Conservation (phyloP, 2,329 filamentous ascomycete species). For the Diaporthe ilicicola region DNA sequence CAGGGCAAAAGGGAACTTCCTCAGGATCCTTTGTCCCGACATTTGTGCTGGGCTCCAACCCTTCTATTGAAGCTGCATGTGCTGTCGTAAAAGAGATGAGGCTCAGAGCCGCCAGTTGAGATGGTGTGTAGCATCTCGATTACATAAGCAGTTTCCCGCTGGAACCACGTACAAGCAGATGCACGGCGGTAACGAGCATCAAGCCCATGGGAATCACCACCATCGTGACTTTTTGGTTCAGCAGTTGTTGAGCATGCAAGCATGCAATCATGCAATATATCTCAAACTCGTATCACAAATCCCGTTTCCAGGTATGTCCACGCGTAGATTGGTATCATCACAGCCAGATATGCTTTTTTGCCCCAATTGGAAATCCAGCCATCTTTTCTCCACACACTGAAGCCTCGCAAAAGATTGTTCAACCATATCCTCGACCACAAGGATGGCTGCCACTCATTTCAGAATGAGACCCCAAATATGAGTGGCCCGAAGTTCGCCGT, state of each 20-base stretch:
- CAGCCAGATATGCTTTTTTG: conserved; percentile 11
- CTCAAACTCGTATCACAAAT: not conserved
- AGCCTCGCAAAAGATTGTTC: not conserved
- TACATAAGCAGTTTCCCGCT: not conserved
- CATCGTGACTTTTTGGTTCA: not conserved
- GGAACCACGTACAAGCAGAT: not conserved
- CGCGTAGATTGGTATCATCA: not conserved
- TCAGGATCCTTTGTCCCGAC: conserved; percentile 24
- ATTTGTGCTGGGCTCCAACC: not conserved
- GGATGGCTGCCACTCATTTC: not conserved
- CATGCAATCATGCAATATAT: not conserved
- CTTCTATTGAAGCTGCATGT: not conserved
- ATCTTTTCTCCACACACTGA: not conserved
- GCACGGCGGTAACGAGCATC: not conserved
- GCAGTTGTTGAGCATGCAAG: too few relatives aligned
- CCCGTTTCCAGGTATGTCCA: not conserved
- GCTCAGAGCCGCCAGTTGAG: not conserved
- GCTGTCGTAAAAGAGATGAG: not conserved
- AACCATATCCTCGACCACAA: not conserved
- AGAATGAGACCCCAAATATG: not conserved
- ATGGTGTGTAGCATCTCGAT: not conserved
- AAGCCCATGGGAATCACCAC: not conserved
- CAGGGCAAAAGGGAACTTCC: conserved; percentile 69
- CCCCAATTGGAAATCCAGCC: not conserved
- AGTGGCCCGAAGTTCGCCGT: not conserved